Base-by-base conservation (phyloP, 2,329 filamentous ascomycete genomes). In the Penicillium olsonii region DNA sequence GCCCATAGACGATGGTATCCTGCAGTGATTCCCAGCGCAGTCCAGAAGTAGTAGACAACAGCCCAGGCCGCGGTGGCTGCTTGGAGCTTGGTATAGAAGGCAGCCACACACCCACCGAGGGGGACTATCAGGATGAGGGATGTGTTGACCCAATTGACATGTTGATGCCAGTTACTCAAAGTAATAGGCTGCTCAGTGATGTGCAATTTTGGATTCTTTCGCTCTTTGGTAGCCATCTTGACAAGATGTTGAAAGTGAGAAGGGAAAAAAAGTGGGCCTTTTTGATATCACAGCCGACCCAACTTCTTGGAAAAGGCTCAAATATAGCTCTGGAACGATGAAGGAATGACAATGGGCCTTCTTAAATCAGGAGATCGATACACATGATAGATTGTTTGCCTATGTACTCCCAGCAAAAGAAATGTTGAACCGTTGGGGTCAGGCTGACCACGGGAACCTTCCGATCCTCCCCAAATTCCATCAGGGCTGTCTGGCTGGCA, bases 121-220 rank as follows among this genome's bases (percentile, higher is more conserved):
- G 90, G 90, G 22, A 95, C 79, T 60, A 85, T 77, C 57, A 92
- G 69, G 68, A 95, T 90, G 68, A 95, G 81, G 49, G 78, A 81
- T 50, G 87, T 84, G 73, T 94, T 95, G 59, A 95, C 79, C 89
- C 90, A 95, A 79, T 94, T 90, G 77, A 95, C 80, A 68, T 95
- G 90, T 74, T 90, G 85, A 75, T 90, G 84, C 87, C 87, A 92
- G 76, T 94, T 95, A 64, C 78, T 75, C 71, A 78, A 79, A 45
- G 89, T 94, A 59, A 94, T 85, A 50, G 88, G 87, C 56, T 81
- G 80, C 55, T 92, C 89, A 54, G 87, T 84, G 74, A 94, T 92
- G 73, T 94, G 89, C 63, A 84, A 79, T 74, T 92, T 94, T 10
- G 29, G 24, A 20, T 18, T 11, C 33, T 18, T 37, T 31, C 39